A percentile compares a stretch with the other conserved stretches of the same genome.
phyloP scores from a whole-genome alignment of 768 basidiomycete species.

The Boletus barrowsii region DNA sequence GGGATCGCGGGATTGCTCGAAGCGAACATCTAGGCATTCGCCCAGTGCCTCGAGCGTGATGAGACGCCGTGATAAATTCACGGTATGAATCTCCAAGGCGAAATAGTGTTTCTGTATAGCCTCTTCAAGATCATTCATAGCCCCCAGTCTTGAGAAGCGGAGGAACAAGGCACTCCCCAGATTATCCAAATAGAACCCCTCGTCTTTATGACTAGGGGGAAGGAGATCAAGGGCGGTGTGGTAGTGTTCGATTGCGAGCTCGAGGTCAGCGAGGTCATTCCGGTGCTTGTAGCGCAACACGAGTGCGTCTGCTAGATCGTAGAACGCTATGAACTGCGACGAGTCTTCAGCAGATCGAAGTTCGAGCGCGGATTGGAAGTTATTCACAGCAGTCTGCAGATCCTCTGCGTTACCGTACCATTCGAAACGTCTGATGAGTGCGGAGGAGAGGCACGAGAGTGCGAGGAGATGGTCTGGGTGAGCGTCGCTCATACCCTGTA shows the following conservation, averaged over 20 bases:
- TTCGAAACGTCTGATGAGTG: constrained; percentile 24
- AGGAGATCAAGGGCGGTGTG: constrained; percentile 18
- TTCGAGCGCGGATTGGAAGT: constrained; percentile 20
- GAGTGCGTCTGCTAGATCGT: constrained; percentile 29
- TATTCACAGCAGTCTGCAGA: constrained; percentile 27
- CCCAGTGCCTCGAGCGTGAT: constrained; percentile 22
- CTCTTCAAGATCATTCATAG: constrained; percentile 19
- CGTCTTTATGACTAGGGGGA: constrained; percentile 12
- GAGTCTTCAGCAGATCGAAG: constrained; percentile 15
- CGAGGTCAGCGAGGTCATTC: constrained; percentile 23
- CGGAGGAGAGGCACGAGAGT: constrained; percentile 23
- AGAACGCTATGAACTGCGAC: constrained; percentile 11
- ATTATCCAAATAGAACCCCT: constrained; percentile 14
- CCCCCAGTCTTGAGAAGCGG: constrained; percentile 18
- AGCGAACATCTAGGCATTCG: constrained; percentile 24
- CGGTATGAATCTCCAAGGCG: constrained; percentile 20
- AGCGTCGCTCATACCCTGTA: constrained; percentile 10
- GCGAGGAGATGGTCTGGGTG: constrained; percentile 18
- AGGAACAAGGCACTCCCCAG: constrained; percentile 27
- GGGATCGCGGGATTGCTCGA: constrained; percentile 18
- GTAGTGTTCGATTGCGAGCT: constrained; percentile 27
- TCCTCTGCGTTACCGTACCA: constrained; percentile 15
- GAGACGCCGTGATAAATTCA: constrained; percentile 11
- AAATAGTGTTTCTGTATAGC: constrained; percentile 26
- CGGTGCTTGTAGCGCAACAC: constrained; percentile 25